phyloP scores from a whole-genome alignment of 805 yeast species.

The Kodamaea lidongshanica region DNA sequence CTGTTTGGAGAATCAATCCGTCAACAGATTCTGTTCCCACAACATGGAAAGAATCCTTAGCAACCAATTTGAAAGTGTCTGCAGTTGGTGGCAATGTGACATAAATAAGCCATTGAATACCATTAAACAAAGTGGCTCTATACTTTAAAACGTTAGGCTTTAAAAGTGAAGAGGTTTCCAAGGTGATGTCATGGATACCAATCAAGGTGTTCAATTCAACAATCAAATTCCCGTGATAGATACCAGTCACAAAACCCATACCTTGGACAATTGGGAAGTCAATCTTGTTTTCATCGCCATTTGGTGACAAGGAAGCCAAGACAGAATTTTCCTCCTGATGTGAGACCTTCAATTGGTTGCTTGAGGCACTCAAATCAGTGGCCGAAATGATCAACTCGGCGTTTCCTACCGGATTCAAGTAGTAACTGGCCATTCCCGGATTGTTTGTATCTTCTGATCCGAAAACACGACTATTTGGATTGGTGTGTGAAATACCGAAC shows the following conservation, averaged over 20 bases:
- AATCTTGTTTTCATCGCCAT: constrained; percentile 30
- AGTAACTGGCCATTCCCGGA: constrained; percentile 39
- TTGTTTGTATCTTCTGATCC: constrained; percentile 45
- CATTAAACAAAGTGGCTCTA: constrained; percentile 32
- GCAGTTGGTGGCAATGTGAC: constrained; percentile 38
- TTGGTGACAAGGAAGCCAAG: constrained; percentile 35
- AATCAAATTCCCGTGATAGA: constrained; percentile 46
- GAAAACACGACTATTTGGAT: constrained; percentile 35
- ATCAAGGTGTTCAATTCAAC: constrained; percentile 45
- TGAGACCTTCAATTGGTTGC: constrained; percentile 37
- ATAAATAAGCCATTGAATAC: constrained; percentile 47
- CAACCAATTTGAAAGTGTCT: constrained; percentile 28
- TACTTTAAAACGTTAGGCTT: constrained; percentile 34
- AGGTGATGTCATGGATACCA: constrained; percentile 37
- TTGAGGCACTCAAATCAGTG: constrained; percentile 33
- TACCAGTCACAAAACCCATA: constrained; percentile 51
- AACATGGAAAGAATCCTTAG: constrained; percentile 27
- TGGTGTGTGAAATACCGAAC: constrained; percentile 56
- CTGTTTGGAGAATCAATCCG: constrained; percentile 49
- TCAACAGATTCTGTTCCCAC: constrained; percentile 32
- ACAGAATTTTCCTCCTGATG: constrained; percentile 49
- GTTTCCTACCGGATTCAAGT: constrained; percentile 49
- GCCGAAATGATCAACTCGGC: constrained; percentile 56
- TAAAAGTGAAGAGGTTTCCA: constrained; percentile 23
- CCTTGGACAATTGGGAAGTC: constrained; percentile 52